These are phyloP conservation scores for Crithidia brevicula DNA, from an alignment of 208 protist genomes.

Conservation along the genomic window DNA sequence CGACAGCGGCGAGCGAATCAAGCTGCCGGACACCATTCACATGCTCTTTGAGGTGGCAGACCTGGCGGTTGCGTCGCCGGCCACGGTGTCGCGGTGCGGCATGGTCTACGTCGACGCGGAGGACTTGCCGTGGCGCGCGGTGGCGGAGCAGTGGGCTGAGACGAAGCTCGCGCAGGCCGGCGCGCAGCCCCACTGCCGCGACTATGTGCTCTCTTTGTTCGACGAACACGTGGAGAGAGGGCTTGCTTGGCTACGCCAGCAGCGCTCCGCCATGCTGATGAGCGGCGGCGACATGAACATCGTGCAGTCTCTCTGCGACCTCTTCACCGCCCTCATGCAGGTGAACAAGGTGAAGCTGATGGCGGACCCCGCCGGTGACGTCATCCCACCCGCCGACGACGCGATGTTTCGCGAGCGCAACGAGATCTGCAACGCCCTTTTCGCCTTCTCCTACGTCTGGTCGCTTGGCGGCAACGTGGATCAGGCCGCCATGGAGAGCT, in stretches of 20 bases:
- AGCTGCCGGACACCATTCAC: slow-evolving; percentile 95
- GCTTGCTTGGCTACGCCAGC: slow-evolving; percentile 86
- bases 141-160: slow-evolving; percentile 90
- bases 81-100: slow-evolving; percentile 98
- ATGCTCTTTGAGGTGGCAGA: slow-evolving; percentile 98
- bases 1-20: slow-evolving; percentile 98
- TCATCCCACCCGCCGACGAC: slow-evolving; percentile 48
- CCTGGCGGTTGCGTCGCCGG: slow-evolving; percentile 97
- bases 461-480: slow-evolving; percentile 95
- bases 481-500: slow-evolving; percentile 84
- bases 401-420: slow-evolving; percentile 84
- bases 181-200: slow-evolving; percentile 64
- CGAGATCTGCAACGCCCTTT: slow-evolving; percentile 89
- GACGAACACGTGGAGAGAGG: slow-evolving; percentile 84
- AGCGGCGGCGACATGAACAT: slow-evolving; percentile 92
- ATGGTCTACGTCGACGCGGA: slow-evolving; percentile 97
- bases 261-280: slow-evolving; percentile 80
- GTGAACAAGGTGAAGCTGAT: slow-evolving; percentile 78
- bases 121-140: slow-evolving; percentile 94
- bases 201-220: slow-evolving; percentile 92
- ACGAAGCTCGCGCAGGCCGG: slow-evolving; percentile 68
- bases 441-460: slow-evolving; percentile 97
- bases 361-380: slow-evolving; percentile 65
- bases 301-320: slow-evolving; percentile 91
- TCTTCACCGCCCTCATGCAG: slow-evolving; percentile 89